Base-by-base conservation (phyloP, 768 basidiomycete genomes). In the Mrakia blollopis region DNA sequence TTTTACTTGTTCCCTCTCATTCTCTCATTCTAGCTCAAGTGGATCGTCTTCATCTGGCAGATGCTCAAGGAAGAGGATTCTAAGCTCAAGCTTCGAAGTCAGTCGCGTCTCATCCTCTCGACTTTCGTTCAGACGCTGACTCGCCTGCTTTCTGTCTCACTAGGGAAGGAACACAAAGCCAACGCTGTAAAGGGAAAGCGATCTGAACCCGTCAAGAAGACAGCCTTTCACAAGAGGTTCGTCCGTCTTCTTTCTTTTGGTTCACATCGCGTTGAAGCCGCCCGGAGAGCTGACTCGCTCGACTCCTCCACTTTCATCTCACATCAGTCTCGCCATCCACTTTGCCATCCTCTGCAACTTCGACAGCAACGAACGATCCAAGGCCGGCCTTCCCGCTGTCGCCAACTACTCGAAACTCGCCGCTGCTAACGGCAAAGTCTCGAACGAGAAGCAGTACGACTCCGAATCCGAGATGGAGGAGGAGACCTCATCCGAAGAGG, bases 351-450 rank as follows among this genome's bases (percentile, higher is more conserved):
- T 84, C 70, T 81, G 80, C 30, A 82, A 84, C 72, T 74, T 80
- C 23, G 80, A 82, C 44, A 83, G 82, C 73, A 74, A 82, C 44
- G 81, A 82, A 78, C 82, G 83, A 47, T 82, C 82, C 50, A 82
- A 84, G 71, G 82, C 82, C 1, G 81, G 82, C 50, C 81, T 83
- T 79, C 78, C 82, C 57, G 82, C 82, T 0, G 79, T 84, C 23
- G 62, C 30, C 62, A 37, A 37, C 62, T 63, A 63, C 62, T 32
- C 30, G 11, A 32, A 37, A 35, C 32, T 37, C 32, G 62, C 62
- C 4, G 35, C 30, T 32, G 21, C 28, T 1, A 63, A 35, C 32
- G 28, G 30, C 2, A 7, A 16, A 7, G 25, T 18, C n/a, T 63
- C 62, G 62, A 30, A 32, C 32, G 62, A 62, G 44, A 11, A 44